Conservation (phyloP, 2,329 filamentous ascomycete genomes). For the Clonostachys solani region DNA sequence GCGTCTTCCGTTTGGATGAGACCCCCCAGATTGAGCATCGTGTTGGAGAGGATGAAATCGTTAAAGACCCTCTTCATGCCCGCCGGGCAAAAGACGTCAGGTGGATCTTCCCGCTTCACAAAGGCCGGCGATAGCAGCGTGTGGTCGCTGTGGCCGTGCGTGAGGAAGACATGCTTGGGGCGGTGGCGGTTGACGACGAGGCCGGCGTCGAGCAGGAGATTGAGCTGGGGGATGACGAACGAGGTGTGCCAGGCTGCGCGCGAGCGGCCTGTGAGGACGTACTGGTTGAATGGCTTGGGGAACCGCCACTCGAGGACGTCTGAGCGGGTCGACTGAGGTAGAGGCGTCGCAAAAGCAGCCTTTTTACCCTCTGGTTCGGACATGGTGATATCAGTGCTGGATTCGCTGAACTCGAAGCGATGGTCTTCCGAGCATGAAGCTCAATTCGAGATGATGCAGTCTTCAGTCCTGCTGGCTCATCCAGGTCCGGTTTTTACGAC, state of each 20-base stretch:
- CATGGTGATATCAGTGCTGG: neutral
- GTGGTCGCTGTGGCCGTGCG: slow-evolving; percentile 44
- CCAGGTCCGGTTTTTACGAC: no score
- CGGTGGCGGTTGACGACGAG: slow-evolving; percentile 37
- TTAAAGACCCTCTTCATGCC: slow-evolving; percentile 33
- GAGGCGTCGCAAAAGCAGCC: slow-evolving; percentile 30
- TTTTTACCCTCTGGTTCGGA: neutral
- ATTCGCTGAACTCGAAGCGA: neutral
- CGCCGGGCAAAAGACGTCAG: slow-evolving; percentile 37
- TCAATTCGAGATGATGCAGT: no score
- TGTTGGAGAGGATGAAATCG: slow-evolving; percentile 31
- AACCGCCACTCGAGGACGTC: slow-evolving; percentile 40
- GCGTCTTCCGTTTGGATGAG: slow-evolving; percentile 20
- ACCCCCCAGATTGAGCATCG: slow-evolving; percentile 35
- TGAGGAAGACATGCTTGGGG: slow-evolving; percentile 44
- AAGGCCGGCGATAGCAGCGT: slow-evolving; percentile 36
- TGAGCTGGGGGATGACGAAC: slow-evolving; percentile 43
- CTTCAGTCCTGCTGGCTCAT: no score
- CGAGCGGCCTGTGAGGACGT: slow-evolving; percentile 38
- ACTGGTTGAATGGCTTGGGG: slow-evolving; percentile 33
- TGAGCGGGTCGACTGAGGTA: slow-evolving; percentile 36
- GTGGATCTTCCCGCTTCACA: slow-evolving; percentile 35
- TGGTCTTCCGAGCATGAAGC: no score
- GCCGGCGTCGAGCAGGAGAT: slow-evolving; percentile 43
- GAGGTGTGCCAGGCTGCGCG: slow-evolving; percentile 48